Base-by-base conservation (phyloP, 164 flowering plant genomes). In the Chloranthus sessilifolius region DNA sequence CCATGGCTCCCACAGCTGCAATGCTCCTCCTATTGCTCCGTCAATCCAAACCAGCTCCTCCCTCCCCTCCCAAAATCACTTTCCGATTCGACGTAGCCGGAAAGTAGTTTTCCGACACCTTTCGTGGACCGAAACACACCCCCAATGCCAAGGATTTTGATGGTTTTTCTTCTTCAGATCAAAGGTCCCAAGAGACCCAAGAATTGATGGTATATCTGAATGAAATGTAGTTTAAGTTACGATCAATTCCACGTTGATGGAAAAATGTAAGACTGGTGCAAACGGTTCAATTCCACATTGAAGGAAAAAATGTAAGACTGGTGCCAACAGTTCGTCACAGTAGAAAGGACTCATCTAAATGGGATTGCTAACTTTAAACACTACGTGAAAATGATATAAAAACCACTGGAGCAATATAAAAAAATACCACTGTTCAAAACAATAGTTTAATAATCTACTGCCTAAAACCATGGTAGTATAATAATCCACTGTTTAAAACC, bases 1-100 rank as follows among this genome's bases (percentile, higher is more conserved):
- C n/a, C n/a, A 64, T 59, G 64, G 35, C 69, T 6, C 69, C 60
- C 2, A 64, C 64, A 19, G 60, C 64, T 43, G 64, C 69, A 53
- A 64, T 59, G 69, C 59, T 64, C 34, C 55, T 33, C 14, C 60
- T 59, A 16, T n/a, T n/a, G n/a, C 35, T 52, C 14, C 52, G 43
- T 26, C 55, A 61, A 47, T 38, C 14, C 38, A 20, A 40, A 22
- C 16, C 42, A 9, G 5, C 39, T 8, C 24, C 45, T 27, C 15
- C 33, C 12, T 28, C 45, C 9, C 24, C 53, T 17, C 19, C 52
- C 15, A 4, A 40, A 29, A 21, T 27, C 21, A 29, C 52, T 33
- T 50, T 50, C 21, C 19, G 29, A 7, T 22, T 50, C 20, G 47
- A 34, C 6, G 7, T 45, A 22, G 23, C 45, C 12, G 51, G 41